Evolutionary conservation across 1,284 basidiomycete genomes (phyloP).

Genomic region (Coniferiporia weirii): DNA sequence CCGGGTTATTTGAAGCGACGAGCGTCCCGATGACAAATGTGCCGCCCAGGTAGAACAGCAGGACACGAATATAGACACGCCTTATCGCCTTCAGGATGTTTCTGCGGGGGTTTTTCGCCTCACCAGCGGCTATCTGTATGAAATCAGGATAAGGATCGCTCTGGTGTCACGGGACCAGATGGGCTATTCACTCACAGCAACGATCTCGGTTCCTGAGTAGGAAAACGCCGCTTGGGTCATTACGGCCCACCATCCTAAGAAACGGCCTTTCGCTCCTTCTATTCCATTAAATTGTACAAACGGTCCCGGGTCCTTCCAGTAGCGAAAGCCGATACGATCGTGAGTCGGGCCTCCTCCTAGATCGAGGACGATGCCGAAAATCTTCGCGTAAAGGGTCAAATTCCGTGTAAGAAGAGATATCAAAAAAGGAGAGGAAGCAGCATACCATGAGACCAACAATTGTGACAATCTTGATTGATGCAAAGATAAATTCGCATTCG

Average conservation of each 20-base stretch:
- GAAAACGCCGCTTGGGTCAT: slow-evolving; percentile 79
- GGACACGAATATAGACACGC: slow-evolving; percentile 68
- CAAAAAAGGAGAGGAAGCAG: slow-evolving; percentile 24
- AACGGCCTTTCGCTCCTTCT: slow-evolving; percentile 53
- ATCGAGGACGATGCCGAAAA: slow-evolving; percentile 61
- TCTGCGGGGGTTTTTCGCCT: slow-evolving; percentile 64
- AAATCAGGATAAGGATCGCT: neutral
- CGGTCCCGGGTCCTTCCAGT: slow-evolving; percentile 72
- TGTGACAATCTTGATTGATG: slow-evolving; percentile 76
- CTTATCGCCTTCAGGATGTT: slow-evolving; percentile 66
- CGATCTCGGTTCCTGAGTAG: slow-evolving; percentile 80
- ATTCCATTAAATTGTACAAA: slow-evolving; percentile 57
- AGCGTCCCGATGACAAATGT: slow-evolving; percentile 70
- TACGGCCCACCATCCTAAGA: slow-evolving; percentile 65
- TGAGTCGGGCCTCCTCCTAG: slow-evolving; percentile 59
- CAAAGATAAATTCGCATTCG: slow-evolving; percentile 72
- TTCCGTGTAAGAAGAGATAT: slow-evolving; percentile 20
- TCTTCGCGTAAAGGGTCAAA: slow-evolving; percentile 20
- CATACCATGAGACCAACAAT: slow-evolving; percentile 61
- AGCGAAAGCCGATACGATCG: slow-evolving; percentile 52
- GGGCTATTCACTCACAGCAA: slow-evolving; percentile 57
- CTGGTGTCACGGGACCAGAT: neutral
- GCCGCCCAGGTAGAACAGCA: slow-evolving; percentile 67
- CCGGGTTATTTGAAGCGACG: slow-evolving; percentile 59
- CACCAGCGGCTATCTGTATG: slow-evolving; percentile 69